Conservation (phyloP, 306 rosid genomes). For the Betula pendula region DNA sequence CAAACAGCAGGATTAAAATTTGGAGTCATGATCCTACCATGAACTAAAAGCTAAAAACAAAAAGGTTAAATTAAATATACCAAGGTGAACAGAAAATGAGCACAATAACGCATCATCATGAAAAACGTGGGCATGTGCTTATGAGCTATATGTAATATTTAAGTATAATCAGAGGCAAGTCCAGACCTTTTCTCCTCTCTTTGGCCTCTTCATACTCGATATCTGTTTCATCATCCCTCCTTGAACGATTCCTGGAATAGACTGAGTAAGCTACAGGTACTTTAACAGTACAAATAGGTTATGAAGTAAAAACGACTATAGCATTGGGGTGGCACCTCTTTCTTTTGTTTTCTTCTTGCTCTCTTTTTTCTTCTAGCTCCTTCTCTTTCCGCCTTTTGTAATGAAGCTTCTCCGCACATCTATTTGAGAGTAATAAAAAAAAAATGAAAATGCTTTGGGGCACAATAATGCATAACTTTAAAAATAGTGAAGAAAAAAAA, state of each 20-base stretch:
- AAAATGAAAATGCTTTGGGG: conserved; percentile 3
- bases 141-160: conserved; percentile 1
- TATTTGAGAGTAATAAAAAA: conserved; percentile 30
- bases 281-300: conserved; percentile 7
- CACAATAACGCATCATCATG: not conserved
- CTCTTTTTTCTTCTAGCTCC: conserved; percentile 56
- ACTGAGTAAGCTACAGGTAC: conserved; percentile 28
- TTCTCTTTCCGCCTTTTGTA: conserved; percentile 80
- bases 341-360: conserved; percentile 52
- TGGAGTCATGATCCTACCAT: not conserved
- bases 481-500: not conserved
- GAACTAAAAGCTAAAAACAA: not conserved
- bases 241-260: conserved; percentile 60
- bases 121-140: not conserved
- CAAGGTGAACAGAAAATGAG: conserved; percentile 19
- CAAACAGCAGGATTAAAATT: not conserved
- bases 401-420: conserved; percentile 78
- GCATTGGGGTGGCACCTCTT: conserved; percentile 55
- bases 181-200: conserved; percentile 62
- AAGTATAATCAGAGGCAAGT: conserved; percentile 4
- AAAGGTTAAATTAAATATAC: not conserved
- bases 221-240: conserved; percentile 62
- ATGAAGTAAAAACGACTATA: not conserved
- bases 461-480: conserved; percentile 19
- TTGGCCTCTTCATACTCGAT: conserved; percentile 43